Evolutionary conservation across 1,139 yeast species (phyloP).

Genomic region (Kodamaea plutei): DNA sequence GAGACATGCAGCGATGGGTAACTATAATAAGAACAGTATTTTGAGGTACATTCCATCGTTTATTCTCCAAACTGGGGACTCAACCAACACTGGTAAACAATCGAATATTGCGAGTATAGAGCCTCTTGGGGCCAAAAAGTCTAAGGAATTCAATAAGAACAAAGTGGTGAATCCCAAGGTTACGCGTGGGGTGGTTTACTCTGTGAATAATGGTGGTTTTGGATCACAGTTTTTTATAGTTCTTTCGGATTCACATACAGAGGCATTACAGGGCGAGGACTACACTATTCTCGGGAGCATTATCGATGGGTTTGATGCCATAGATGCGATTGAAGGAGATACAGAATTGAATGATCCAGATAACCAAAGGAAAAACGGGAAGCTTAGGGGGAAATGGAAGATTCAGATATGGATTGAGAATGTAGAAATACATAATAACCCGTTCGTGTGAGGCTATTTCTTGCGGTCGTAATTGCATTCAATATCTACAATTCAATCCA

Average conservation of each 20-base stretch:
- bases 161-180: slow-evolving; percentile 1
- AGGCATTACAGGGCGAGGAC: slow-evolving; percentile 10
- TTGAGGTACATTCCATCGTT: slow-evolving; percentile 42
- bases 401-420: slow-evolving; percentile 15
- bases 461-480: too few relatives aligned
- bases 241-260: slow-evolving; percentile 13
- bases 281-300: slow-evolving; percentile 19
- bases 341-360: slow-evolving; percentile 8
- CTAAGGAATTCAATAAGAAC: background rate
- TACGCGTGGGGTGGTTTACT: slow-evolving; percentile 16
- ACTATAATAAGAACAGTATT: slow-evolving; percentile 35
- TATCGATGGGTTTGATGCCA: slow-evolving; percentile 19
- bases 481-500: too few relatives aligned
- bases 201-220: slow-evolving; percentile 11
- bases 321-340: slow-evolving; percentile 14
- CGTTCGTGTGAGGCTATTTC: slow-evolving; percentile 15
- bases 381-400: slow-evolving; percentile 21
- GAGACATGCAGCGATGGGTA: slow-evolving; percentile 47
- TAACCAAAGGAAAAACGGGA: slow-evolving; percentile 16
- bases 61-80: slow-evolving; percentile 50
- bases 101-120: slow-evolving; percentile 9
- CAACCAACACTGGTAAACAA: slow-evolving; percentile 43
- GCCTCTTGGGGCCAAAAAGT: slow-evolving; percentile 2
- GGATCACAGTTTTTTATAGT: slow-evolving; percentile 22
- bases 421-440: slow-evolving; percentile 19